phyloP scores from a whole-genome alignment of 371 early-diverging fungal species.

The Lichtheimia ornata region DNA sequence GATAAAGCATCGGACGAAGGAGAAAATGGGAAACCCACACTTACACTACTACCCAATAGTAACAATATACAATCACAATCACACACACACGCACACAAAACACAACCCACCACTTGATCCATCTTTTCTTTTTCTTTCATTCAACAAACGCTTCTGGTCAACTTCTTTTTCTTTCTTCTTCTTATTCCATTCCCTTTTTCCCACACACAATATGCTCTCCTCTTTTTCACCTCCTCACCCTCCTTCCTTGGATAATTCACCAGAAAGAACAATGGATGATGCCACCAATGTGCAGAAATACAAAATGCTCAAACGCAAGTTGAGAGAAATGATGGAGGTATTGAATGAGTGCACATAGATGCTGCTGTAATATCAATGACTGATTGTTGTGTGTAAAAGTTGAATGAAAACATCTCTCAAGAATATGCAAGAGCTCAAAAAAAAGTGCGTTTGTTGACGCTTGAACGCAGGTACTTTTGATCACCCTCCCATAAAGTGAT shows the following conservation, averaged over 20 bases:
- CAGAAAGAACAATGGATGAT: conserved; percentile 1
- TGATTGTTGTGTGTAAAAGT: conserved; percentile 17
- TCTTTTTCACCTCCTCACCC: conserved; percentile 3
- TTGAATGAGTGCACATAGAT: not conserved
- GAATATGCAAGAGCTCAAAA: conserved; percentile 40
- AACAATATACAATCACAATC: too few species aligned
- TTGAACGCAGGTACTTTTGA: conserved; percentile 52
- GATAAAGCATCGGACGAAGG: too few species aligned
- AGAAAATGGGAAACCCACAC: too few species aligned
- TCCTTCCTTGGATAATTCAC: not conserved
- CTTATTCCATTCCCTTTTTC: not conserved
- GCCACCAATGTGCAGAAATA: conserved; percentile 48
- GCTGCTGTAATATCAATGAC: not conserved
- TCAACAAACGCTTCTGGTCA: not conserved
- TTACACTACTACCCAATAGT: too few species aligned
- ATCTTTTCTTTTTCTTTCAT: not conserved
- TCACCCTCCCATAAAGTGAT: not conserved
- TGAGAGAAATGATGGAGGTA: conserved; percentile 61
- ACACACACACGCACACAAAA: too few species aligned
- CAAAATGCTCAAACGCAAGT: conserved; percentile 51
- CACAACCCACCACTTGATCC: not conserved
- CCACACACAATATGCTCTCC: conserved; percentile 6
- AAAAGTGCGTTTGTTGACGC: conserved; percentile 45
- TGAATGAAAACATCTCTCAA: conserved; percentile 50
- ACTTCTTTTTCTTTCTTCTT: conserved; percentile 8